A percentile compares a stretch with the other conserved stretches of the same genome.
Evolutionary conservation across 441 rosid genomes (phyloP).

Genomic region (Bocquillonia castaneifolia): DNA sequence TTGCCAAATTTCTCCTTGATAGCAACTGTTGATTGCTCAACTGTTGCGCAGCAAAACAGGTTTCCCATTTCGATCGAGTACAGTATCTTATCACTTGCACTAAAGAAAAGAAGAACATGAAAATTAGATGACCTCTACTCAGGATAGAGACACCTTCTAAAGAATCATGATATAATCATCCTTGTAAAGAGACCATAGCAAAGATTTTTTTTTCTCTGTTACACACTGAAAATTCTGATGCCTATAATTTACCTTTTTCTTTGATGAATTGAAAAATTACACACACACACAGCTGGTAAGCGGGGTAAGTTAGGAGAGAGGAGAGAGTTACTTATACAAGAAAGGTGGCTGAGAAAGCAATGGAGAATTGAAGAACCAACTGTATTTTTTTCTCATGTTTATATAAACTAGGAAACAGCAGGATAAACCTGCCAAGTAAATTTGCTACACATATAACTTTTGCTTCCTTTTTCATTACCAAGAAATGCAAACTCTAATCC

Average conservation of each 20-base stretch:
- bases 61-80: slow-evolving; percentile 29
- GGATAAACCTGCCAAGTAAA: too few species aligned
- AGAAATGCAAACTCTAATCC: background rate
- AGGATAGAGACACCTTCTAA: too few species aligned
- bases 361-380: background rate
- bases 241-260: too few species aligned
- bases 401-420: background rate
- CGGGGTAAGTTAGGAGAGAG: background rate
- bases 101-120: background rate
- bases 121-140: background rate
- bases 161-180: too few species aligned
- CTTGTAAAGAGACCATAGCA: too few species aligned
- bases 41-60: slow-evolving; percentile 30
- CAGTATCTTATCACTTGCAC: background rate
- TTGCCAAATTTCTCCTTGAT: slow-evolving; percentile 33
- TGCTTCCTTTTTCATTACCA: background rate
- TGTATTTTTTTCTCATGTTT: too few species aligned
- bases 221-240: too few species aligned
- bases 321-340: background rate
- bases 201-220: too few species aligned
- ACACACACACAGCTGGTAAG: background rate
- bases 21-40: slow-evolving; percentile 30
- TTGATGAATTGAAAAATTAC: background rate
- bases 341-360: background rate
- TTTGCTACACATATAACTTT: background rate